Evolutionary conservation across 1,284 basidiomycete genomes (phyloP).

Genomic region (Irpex sp.): DNA sequence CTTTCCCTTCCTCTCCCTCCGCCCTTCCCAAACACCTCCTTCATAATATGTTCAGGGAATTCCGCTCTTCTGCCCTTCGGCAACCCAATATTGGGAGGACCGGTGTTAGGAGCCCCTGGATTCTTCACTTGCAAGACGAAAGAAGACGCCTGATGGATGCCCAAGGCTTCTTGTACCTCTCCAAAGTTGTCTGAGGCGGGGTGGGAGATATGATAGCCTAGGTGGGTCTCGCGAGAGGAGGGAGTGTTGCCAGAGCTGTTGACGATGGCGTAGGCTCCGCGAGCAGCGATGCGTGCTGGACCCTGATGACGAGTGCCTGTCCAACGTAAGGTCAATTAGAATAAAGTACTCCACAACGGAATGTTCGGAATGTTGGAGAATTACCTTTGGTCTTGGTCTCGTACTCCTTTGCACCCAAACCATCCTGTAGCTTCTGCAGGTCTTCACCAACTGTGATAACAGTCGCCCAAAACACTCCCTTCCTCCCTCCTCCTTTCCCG

Average conservation of each 20-base stretch:
- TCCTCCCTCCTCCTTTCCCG: conserved; percentile 36
- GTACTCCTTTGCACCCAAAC: conserved; percentile 50
- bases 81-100: conserved; percentile 30
- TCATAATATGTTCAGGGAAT: conserved; percentile 45
- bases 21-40: conserved; percentile 44
- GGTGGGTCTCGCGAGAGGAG: conserved; percentile 47
- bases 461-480: conserved; percentile 54
- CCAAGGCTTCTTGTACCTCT: conserved; percentile 49
- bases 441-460: conserved; percentile 52
- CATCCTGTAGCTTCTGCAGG: conserved; percentile 43
- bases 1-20: conserved; percentile 36
- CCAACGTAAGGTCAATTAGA: neutral
- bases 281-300: conserved; percentile 51
- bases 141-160: conserved; percentile 45
- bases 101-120: conserved; percentile 42
- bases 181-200: conserved; percentile 40
- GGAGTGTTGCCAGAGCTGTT: conserved; percentile 42
- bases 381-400: conserved; percentile 64
- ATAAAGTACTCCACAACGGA: neutral
- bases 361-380: neutral
- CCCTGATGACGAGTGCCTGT: conserved; percentile 54
- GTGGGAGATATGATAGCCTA: conserved; percentile 58
- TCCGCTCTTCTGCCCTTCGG: conserved; percentile 34
- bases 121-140: conserved; percentile 59
- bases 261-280: conserved; percentile 63